Conservation (phyloP, 2,329 filamentous ascomycete genomes). For the Albophoma yamanashiensis region DNA sequence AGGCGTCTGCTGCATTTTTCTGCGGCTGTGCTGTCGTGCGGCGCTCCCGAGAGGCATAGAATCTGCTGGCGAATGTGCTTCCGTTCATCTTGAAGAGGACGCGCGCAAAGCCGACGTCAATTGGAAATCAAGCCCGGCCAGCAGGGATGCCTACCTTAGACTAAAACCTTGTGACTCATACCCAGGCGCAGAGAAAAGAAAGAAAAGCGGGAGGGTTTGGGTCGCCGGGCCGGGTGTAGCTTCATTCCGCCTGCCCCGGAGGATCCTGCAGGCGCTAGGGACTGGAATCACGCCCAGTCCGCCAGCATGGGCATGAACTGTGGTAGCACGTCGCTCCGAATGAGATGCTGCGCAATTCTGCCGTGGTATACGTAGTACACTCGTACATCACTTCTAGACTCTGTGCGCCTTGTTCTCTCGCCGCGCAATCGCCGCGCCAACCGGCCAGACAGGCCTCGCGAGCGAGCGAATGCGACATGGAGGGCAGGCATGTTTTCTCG, state of each 20-base stretch:
- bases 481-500: neutral
- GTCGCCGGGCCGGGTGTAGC: neutral
- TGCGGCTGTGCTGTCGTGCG: neutral
- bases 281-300: neutral
- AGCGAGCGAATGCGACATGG: neutral
- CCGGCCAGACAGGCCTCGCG: no score
- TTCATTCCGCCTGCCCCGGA: slow-evolving; percentile 7
- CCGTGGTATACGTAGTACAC: no score
- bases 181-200: slow-evolving; percentile 4
- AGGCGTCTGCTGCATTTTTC: neutral
- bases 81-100: neutral
- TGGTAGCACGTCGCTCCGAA: neutral
- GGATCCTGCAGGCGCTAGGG: slow-evolving; percentile 2
- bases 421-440: neutral
- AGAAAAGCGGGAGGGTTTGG: slow-evolving; percentile 4
- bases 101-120: neutral
- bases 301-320: neutral
- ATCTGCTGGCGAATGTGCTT: neutral
- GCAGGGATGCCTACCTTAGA: slow-evolving; percentile 4
- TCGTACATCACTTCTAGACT: neutral
- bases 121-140: slow-evolving; percentile 3
- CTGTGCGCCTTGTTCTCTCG: neutral
- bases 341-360: neutral
- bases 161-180: slow-evolving; percentile 14
- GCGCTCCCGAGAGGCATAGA: neutral